Percentiles rank a stretch among this genome's conserved stretches.
These are phyloP conservation scores for Colletotrichum lindemuthianum DNA, from an alignment of 2,329 filamentous ascomycete species.

Conservation along the genomic window DNA sequence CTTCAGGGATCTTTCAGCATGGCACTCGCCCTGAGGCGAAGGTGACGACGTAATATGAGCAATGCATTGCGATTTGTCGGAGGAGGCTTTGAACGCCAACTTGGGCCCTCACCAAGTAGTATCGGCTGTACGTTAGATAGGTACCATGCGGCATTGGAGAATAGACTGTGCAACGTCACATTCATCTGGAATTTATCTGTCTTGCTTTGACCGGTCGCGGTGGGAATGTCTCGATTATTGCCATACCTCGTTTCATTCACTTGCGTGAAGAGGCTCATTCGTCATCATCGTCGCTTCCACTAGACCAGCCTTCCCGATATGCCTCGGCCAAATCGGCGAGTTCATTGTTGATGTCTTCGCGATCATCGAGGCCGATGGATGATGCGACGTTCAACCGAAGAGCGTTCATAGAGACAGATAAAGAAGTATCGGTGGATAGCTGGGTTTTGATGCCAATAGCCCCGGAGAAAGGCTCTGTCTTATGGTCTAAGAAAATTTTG, in stretches of 20 bases:
- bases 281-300: conserved; percentile 77
- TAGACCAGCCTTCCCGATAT: conserved; percentile 89
- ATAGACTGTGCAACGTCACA: conserved; percentile 11
- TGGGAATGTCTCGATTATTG: too few species aligned
- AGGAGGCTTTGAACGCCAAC: too few species aligned
- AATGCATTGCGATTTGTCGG: conserved; percentile 11
- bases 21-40: conserved; percentile 2
- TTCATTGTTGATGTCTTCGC: conserved; percentile 84
- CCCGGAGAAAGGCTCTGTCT: conserved; percentile 47
- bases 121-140: conserved; percentile 23
- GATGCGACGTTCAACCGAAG: conserved; percentile 73
- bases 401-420: conserved; percentile 74
- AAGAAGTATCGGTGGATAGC: conserved; percentile 78
- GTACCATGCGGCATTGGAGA: conserved; percentile 1
- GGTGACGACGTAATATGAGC: too few species aligned
- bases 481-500: conserved; percentile 68
- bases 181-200: too few species aligned
- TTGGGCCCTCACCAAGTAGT: too few species aligned
- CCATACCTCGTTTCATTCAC: too few species aligned
- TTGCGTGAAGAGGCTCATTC: conserved; percentile 49
- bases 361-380: conserved; percentile 77
- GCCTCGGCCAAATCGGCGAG: conserved; percentile 86
- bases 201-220: too few species aligned
- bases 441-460: conserved; percentile 64
- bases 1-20: conserved; percentile 18